Evolutionary conservation across 768 basidiomycete genomes (phyloP).

Genomic region (Trametes gibbosa): DNA sequence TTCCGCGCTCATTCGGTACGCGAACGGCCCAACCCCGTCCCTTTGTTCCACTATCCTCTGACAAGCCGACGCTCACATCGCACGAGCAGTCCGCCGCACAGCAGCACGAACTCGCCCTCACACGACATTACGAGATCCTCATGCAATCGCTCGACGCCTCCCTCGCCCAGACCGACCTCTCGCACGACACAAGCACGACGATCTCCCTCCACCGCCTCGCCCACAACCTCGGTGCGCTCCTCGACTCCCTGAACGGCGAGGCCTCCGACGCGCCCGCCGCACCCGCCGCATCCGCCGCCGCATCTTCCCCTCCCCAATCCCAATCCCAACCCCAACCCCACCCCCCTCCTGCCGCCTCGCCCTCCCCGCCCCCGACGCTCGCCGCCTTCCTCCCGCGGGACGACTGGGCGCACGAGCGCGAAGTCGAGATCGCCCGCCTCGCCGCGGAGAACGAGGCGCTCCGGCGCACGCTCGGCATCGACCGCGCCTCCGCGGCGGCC

Average conservation of each 20-base stretch:
- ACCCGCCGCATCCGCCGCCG: no score
- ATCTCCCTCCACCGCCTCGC: constrained; percentile 72
- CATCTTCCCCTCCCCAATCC: constrained; percentile 1
- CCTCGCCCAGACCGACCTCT: constrained; percentile 51
- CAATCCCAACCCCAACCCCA: background rate
- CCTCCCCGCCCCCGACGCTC: constrained; percentile 38
- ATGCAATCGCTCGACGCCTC: constrained; percentile 65
- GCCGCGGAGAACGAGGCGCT: constrained; percentile 82
- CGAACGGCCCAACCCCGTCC: constrained; percentile 10
- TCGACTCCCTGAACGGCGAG: constrained; percentile 69
- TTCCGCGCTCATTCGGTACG: constrained; percentile 89
- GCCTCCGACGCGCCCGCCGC: constrained; percentile 27
- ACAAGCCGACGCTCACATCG: background rate
- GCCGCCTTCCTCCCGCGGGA: constrained; percentile 37
- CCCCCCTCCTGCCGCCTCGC: constrained; percentile 38
- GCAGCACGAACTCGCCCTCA: constrained; percentile 82
- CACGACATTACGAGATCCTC: constrained; percentile 86
- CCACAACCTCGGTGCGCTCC: constrained; percentile 64
- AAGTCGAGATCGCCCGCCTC: constrained; percentile 79
- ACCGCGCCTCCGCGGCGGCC: constrained; percentile 49
- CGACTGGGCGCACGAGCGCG: constrained; percentile 89
- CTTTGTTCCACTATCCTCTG: constrained; percentile 6
- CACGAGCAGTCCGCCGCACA: constrained; percentile 78
- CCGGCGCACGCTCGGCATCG: constrained; percentile 73
- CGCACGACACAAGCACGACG: constrained; percentile 55